These are phyloP conservation scores for Phalaenopsis hybrid DNA, from an alignment of 116 monocot genomes.

Conservation along the genomic window DNA sequence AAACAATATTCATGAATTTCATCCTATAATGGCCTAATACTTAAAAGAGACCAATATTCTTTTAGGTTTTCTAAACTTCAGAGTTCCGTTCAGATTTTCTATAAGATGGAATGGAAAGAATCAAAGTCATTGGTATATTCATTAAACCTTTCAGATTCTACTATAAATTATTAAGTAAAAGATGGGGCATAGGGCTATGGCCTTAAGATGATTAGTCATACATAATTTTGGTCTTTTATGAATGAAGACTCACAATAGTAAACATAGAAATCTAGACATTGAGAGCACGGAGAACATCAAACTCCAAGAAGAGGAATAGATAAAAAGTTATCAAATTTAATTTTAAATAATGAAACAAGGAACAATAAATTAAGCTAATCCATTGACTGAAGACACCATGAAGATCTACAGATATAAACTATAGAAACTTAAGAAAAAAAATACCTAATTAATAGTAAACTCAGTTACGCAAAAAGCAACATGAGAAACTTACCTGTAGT, in stretches of 20 bases:
- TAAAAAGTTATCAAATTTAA: neutral
- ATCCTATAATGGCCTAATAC: neutral
- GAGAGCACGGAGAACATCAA: neutral
- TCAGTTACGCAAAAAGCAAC: neutral
- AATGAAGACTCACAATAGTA: neutral
- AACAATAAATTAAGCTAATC: neutral
- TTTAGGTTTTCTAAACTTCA: conserved; percentile 1
- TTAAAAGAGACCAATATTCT: neutral
- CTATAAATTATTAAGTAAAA: neutral
- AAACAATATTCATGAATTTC: neutral
- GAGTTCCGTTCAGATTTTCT: neutral
- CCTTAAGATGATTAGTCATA: neutral
- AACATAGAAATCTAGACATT: neutral
- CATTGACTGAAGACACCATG: neutral
- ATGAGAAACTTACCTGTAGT: conserved; percentile 53
- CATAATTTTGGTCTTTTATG: neutral
- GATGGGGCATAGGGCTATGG: neutral
- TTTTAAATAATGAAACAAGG: neutral
- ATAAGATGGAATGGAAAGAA: neutral
- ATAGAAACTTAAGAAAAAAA: neutral
- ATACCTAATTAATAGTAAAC: neutral
- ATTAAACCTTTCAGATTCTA: neutral
- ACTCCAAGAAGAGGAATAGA: neutral
- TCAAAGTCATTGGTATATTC: neutral
- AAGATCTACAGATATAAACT: neutral